Conservation (phyloP, 257 asterid genomes). For the Nicotiana knightiana region DNA sequence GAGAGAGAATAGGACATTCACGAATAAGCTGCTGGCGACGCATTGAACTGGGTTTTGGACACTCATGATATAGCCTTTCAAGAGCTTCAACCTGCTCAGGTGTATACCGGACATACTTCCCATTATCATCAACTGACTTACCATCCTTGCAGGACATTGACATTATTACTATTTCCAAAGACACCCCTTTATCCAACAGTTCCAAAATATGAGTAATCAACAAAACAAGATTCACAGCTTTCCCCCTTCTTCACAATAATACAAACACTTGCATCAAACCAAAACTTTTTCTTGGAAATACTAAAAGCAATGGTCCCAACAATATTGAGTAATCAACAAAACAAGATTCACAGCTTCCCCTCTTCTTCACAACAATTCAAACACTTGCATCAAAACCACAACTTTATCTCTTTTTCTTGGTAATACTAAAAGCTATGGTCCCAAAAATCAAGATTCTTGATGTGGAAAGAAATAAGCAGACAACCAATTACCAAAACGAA, state of each 20-base stretch:
- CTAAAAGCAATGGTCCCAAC: not conserved
- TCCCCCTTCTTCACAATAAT: not conserved
- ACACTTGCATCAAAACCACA: not conserved
- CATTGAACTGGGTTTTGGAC: conserved; percentile 83
- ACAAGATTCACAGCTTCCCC: not conserved
- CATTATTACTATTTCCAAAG: conserved; percentile 25
- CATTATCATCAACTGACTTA: conserved; percentile 53
- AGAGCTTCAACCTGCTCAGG: conserved; percentile 92
- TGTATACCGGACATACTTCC: conserved; percentile 83
- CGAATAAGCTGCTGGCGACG: conserved; percentile 90
- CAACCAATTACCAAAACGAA: conserved; percentile 17
- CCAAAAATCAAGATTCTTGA: conserved; percentile 1
- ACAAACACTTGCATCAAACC: not conserved
- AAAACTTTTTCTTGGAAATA: not conserved
- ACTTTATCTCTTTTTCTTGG: not conserved
- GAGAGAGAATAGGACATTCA: conserved; percentile 70
- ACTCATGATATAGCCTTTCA: conserved; percentile 87
- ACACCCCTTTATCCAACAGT: not conserved
- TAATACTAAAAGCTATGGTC: not conserved
- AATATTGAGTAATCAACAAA: not conserved
- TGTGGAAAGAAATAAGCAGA: not conserved
- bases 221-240: not conserved
- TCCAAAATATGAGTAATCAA: not conserved
- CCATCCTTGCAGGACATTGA: conserved; percentile 64
- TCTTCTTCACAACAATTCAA: not conserved